Base-by-base conservation (phyloP, 2,329 filamentous ascomycete species). In the Diplocarpon rosae region DNA sequence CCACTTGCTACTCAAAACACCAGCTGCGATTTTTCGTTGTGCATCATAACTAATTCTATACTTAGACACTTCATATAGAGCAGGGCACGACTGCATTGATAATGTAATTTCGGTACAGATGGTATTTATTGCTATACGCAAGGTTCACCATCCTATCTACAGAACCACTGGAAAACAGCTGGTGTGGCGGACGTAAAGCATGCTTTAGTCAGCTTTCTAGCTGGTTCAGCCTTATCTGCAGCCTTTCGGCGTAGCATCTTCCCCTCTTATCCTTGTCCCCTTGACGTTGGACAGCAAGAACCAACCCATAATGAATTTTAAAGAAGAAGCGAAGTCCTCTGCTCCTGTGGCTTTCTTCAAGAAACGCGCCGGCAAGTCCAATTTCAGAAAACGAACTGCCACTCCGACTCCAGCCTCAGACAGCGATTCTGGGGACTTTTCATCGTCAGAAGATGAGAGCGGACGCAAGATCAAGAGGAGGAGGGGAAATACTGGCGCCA, bases 391-490 rank as follows among this genome's bases (percentile, higher is more conserved):
- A 69, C 79, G 85, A 53, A 76, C 84, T 15, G 78, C 82, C 24
- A 85, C 87, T 31, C 86, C 87, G 42, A 83, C 86, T 5, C 80
- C 83, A 11, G 76, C 75, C 46, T 71, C 73, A 52, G 76, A 75
- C 49, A 72, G 73, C 55, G 73, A 75, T 56, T 78, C 68, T 52
- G 76, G 28, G 7, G 37, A 74, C 61, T 83, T 76, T 61, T 83
- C 78, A 31, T 86, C 83, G 4, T 83, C 78, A 12, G 85, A 89
- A 62, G 83, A 86, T 54, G 84, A 88, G 54, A 68, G 76, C 43
- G 86, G 85, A n/a, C 78, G 73, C 53, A 73, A 80, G 42, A 75
- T 92, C 47, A 95, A 95, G 69, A 72, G 87, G 49, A 74, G 83
- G 45, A 86, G 82, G 65, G 85, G 78, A 62, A 80, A 76, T 52